A percentile compares a stretch with the other conserved stretches of the same genome.
These are phyloP conservation scores for Gilbertella persicaria DNA, from an alignment of 371 early-diverging fungal genomes.

Conservation along the genomic window DNA sequence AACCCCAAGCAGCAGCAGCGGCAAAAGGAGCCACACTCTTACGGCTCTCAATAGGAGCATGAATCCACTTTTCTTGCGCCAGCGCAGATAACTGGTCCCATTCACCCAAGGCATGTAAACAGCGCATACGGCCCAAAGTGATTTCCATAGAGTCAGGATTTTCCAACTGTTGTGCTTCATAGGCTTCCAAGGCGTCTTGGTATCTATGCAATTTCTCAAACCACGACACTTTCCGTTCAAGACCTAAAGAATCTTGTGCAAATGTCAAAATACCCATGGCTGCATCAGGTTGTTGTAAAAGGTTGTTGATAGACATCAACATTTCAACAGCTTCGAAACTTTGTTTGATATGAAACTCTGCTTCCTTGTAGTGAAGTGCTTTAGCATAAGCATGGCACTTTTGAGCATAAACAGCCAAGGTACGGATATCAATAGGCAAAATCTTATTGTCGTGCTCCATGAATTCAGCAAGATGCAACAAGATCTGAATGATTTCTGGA, in stretches of 20 bases:
- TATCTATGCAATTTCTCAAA: constrained; percentile 93
- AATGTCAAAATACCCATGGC: constrained; percentile 93
- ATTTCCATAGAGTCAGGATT: constrained; percentile 77
- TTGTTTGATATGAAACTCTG: constrained; percentile 89
- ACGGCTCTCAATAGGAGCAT: constrained; percentile 52
- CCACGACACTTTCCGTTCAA: constrained; percentile 92
- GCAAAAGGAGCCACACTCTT: constrained; percentile 84
- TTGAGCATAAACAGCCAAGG: constrained; percentile 87
- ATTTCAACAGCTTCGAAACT: constrained; percentile 87
- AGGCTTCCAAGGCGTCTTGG: constrained; percentile 93
- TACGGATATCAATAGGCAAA: constrained; percentile 91
- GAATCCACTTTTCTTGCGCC: constrained; percentile 84
- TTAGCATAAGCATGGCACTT: constrained; percentile 97
- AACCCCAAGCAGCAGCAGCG: constrained; percentile 95
- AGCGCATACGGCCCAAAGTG: constrained; percentile 88
- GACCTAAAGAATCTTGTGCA: constrained; percentile 86
- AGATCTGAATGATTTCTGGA: constrained; percentile 88
- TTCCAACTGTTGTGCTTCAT: constrained; percentile 80
- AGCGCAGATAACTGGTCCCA: constrained; percentile 88
- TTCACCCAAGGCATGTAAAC: constrained; percentile 91
- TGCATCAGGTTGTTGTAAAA: constrained; percentile 95
- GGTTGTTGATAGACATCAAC: constrained; percentile 94
- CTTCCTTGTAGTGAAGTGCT: constrained; percentile 96
- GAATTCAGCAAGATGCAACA: constrained; percentile 95
- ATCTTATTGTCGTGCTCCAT: constrained; percentile 98